A percentile compares a stretch with the other conserved stretches of the same genome.
Conservation (phyloP, 306 rosid species). For the Dalbergia cochinchinensis region DNA sequence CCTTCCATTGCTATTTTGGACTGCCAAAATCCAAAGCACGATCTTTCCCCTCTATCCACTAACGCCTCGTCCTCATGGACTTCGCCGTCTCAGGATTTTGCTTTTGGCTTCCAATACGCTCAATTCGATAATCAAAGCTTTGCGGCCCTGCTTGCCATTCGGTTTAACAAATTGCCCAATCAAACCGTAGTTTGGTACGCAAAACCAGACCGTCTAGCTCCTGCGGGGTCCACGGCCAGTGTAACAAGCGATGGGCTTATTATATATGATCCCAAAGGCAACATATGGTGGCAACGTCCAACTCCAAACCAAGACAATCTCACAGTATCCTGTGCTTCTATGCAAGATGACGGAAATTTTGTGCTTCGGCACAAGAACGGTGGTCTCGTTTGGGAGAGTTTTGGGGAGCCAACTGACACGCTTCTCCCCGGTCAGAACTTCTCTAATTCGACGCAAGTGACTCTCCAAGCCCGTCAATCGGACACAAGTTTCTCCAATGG, state of each 20-base stretch:
- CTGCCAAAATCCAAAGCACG: neutral
- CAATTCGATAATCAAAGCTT: neutral
- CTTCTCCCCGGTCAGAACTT: constrained; percentile 49
- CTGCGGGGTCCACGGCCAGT: constrained; percentile 30
- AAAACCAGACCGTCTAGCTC: constrained; percentile 7
- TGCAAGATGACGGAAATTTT: neutral
- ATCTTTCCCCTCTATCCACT: neutral
- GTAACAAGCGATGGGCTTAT: constrained; percentile 19
- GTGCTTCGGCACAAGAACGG: no score
- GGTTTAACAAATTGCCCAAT: constrained; percentile 36
- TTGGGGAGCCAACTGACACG: constrained; percentile 23
- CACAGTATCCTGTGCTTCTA: neutral
- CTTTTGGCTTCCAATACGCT: constrained; percentile 22
- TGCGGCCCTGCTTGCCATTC: constrained; percentile 35
- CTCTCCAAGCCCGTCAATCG: constrained; percentile 27
- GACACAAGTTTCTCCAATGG: constrained; percentile 39
- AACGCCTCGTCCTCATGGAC: neutral
- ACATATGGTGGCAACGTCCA: constrained; percentile 14
- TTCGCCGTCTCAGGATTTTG: constrained; percentile 31
- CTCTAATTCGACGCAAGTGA: neutral
- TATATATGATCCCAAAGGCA: constrained; percentile 15
- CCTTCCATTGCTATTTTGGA: neutral
- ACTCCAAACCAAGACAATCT: neutral
- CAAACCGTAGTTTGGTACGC: constrained; percentile 47
- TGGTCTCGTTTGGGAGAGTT: neutral